Conservation (phyloP, 768 basidiomycete species). For the Lentinula sp. region DNA sequence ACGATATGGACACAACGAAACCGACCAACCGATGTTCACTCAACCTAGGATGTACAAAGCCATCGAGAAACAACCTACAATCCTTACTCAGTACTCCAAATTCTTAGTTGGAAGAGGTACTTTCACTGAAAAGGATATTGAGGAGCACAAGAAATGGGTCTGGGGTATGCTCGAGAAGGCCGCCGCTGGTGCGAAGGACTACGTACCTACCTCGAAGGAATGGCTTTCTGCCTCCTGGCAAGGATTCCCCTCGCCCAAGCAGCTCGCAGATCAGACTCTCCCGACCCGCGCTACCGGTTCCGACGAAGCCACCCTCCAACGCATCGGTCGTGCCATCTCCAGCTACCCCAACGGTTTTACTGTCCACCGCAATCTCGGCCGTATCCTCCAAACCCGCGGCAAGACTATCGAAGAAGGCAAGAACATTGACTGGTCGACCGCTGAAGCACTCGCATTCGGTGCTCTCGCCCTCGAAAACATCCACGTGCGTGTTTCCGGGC, state of each 20-base stretch:
- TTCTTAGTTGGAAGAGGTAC: conserved; percentile 86
- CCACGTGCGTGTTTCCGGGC: conserved; percentile 93
- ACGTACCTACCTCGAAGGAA: conserved; percentile 90
- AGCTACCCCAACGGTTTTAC: conserved; percentile 80
- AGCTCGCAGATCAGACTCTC: conserved; percentile 87
- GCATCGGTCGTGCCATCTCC: conserved; percentile 84
- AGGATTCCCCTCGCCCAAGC: conserved; percentile 95
- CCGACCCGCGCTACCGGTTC: conserved; percentile 88
- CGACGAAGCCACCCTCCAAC: conserved; percentile 68
- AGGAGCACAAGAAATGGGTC: conserved; percentile 99
- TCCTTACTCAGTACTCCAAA: conserved; percentile 88
- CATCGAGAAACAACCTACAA: conserved; percentile 89
- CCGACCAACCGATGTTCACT: conserved; percentile 97
- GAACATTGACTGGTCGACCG: conserved; percentile 97
- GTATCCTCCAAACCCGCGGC: conserved; percentile 83
- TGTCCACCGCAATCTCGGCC: conserved; percentile 88
- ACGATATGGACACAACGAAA: conserved; percentile 99
- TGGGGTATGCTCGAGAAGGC: conserved; percentile 99
- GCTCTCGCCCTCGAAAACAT: conserved; percentile 88
- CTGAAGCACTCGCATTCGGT: conserved; percentile 95
- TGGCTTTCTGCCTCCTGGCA: conserved; percentile 99
- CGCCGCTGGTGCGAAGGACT: conserved; percentile 89
- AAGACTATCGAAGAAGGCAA: conserved; percentile 87
- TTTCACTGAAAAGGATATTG: conserved; percentile 93
- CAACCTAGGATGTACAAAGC: conserved; percentile 99